A percentile compares a stretch with the other conserved stretches of the same genome.
phyloP scores from a whole-genome alignment of 768 basidiomycete species.

The Pisolithus tinctorius region DNA sequence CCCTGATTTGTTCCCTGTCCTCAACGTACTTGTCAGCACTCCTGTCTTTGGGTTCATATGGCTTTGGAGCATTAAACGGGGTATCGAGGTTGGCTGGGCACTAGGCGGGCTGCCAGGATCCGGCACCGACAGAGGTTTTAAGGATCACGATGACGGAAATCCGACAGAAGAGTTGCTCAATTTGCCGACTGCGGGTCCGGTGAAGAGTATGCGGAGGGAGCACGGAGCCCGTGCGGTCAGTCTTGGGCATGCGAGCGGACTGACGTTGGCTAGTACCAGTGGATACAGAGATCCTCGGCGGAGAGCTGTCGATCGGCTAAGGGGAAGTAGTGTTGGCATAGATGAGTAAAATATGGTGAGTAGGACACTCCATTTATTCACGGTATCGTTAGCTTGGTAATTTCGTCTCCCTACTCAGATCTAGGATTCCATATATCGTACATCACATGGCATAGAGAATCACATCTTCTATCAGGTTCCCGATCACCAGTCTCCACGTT shows the following conservation, averaged over 20 bases:
- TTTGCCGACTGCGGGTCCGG: neutral
- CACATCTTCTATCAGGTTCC: neutral
- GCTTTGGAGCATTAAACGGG: constrained; percentile 84
- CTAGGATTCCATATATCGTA: no score
- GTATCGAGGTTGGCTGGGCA: constrained; percentile 78
- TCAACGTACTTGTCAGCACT: constrained; percentile 78
- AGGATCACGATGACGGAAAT: constrained; percentile 4
- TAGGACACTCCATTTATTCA: neutral
- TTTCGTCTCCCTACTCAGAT: no score
- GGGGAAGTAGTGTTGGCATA: constrained; percentile 14
- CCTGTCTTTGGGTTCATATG: constrained; percentile 78
- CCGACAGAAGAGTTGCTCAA: neutral
- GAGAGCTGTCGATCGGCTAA: constrained; percentile 15
- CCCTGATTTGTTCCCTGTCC: constrained; percentile 78
- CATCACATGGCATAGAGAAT: no score
- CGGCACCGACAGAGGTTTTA: neutral
- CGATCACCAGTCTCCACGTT: neutral
- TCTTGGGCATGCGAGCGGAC: constrained; percentile 19
- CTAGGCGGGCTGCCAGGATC: constrained; percentile 46
- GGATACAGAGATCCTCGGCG: constrained; percentile 17
- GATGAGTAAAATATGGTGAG: constrained; percentile 5
- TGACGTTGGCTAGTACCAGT: neutral
- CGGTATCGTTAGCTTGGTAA: no score
- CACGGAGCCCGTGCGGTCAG: constrained; percentile 21
- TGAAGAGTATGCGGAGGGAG: constrained; percentile 8